Base-by-base conservation (phyloP, 495 filamentous ascomycete species). In the Terfezia boudieri region DNA sequence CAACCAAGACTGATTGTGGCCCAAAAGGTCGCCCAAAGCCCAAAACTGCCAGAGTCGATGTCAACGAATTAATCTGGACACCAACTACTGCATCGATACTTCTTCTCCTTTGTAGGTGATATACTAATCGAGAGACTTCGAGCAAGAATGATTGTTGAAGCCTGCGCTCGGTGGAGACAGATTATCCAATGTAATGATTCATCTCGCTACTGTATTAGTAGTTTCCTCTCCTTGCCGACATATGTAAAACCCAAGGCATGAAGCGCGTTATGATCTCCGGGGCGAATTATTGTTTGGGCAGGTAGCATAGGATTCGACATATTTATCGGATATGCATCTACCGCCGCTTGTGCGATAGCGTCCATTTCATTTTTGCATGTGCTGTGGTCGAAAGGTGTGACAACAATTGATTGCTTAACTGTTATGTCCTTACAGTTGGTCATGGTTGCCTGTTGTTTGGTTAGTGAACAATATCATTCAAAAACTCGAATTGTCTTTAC, bases 321-420 rank as follows among this genome's bases (percentile, higher is more conserved):
- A 60, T 84, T 83, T 49, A 98, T 78, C 56, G 82, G 78, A 22
- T 82, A 79, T 7, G 90, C 89, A 56, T 96, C 88, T 66, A 86
- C 86, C 2, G 90, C 90, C 0, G 92, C 84, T 67, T 90, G 83
- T 61, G 94, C 86, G 57, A 96, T 96, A 8, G 86, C 86, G 62
- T 94, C 86, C 84, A 98, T 93, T 70, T 98, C 92, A 60, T 94
- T 87, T 64, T 92, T 94, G 70, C 90, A 96, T 11, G 82, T 85
- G 55, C 88, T 84, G 60, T 95, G 85, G 64, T 98, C 90, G 41
- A 94, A 78, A 0, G 92, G 90, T 60, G 89, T 95, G 51, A 98
- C 89, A 49, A 96, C 84, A 55, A 98, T 96, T 53, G 84, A 86
- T 67, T 95, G 86, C 49, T 89, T 81, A 41, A 96, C 77, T 7